Base-by-base conservation (phyloP, 2,329 filamentous ascomycete genomes). In the Cryphonectria nitschkei region DNA sequence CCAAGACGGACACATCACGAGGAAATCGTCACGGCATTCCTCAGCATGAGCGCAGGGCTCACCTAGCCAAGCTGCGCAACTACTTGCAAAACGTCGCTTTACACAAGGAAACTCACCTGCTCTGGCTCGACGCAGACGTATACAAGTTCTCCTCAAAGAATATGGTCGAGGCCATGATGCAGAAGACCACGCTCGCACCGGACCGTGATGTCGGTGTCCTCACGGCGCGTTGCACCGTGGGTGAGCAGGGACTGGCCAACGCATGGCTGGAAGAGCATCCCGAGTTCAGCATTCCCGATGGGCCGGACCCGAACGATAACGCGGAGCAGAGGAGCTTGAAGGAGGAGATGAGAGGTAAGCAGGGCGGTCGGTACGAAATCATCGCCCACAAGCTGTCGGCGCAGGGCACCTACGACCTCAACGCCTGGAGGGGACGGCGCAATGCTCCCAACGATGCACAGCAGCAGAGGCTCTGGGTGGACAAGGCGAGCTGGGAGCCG, bases 401-500 rank as follows among this genome's bases (percentile, higher is more conserved):
- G 34, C 4, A 14, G 37, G 37, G 37, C n/a, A 39, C 61, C 32
- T 63, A 46, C 22, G 61, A 63, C 61, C 37, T 63, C 11, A 63
- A 63, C 37, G 61, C 61, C n/a, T 63, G 61, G 61, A 63, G 16
- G 5, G 61, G 61, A 26, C 16, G 39, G n/a, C 61, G 61, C 37
- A 39, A 9, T 26, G 22, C 22, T 22, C 61, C 61, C n/a, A 43
- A 37, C 61, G 37, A 63, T 14, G n/a, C 13, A 37, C 32, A 63
- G 37, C 61, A 63, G 61, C 32, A 63, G 22, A 63, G 8, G 61
- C 37, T 63, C 0, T 63, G 61, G 61, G 34, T 26, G 37, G 61
- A 63, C 37, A 63, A 63, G 61, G 61, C 61, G 19, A 63, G 61
- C 61, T 63, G 61, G 61, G 61, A 63, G 61, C 61, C 61, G 19